These are phyloP conservation scores for Dothideomycetes sp. DNA, from an alignment of 2,329 filamentous ascomycete species.

Conservation along the genomic window DNA sequence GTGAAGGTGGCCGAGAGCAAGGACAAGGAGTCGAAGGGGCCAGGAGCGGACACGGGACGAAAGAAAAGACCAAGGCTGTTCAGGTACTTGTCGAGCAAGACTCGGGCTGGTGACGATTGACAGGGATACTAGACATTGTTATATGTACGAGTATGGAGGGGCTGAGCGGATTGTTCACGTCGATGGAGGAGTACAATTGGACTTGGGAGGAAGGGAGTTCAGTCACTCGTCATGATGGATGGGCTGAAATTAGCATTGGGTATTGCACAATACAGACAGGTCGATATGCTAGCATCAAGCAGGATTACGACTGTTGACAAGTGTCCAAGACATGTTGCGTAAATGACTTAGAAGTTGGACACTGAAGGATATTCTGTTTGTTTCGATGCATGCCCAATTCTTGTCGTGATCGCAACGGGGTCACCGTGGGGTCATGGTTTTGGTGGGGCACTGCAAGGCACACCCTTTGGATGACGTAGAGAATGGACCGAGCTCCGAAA, in stretches of 20 bases:
- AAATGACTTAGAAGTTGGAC: no score
- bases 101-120: slow-evolving; percentile 6
- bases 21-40: slow-evolving; percentile 21
- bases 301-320: no score
- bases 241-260: slow-evolving; percentile 4
- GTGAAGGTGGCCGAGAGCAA: slow-evolving; percentile 15
- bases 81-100: slow-evolving; percentile 10
- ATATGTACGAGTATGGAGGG: no score
- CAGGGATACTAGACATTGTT: slow-evolving; percentile 7
- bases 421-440: neutral
- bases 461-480: neutral
- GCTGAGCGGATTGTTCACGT: no score
- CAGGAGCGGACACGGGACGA: slow-evolving; percentile 25
- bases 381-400: slow-evolving; percentile 8
- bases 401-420: no score
- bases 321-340: no score
- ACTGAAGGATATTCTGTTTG: slow-evolving; percentile 1
- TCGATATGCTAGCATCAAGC: neutral
- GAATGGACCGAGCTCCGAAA: neutral
- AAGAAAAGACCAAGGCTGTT: slow-evolving; percentile 24
- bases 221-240: no score
- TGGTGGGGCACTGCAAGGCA: neutral
- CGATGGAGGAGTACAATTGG: no score
- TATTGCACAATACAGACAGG: no score
- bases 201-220: no score